Evolutionary conservation across 2,329 filamentous ascomycete genomes (phyloP).

Genomic region (Pestalotiopsis sp.): DNA sequence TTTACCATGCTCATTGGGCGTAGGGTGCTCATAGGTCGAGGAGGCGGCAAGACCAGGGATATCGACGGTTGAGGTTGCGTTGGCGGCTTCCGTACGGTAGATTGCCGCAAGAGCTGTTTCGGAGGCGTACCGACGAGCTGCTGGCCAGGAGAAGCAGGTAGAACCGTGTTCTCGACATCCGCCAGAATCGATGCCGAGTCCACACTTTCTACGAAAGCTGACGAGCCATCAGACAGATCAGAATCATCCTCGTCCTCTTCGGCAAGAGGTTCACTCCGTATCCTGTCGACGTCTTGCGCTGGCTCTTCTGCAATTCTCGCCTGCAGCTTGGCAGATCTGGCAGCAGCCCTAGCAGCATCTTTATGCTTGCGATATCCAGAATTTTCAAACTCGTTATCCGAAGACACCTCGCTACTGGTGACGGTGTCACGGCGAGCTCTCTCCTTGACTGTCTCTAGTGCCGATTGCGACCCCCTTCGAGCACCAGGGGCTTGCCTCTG

Average conservation of each 20-base stretch:
- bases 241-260: slow-evolving; percentile 59
- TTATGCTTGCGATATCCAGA: slow-evolving; percentile 64
- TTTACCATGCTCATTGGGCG: slow-evolving; percentile 67
- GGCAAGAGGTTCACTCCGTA: slow-evolving; percentile 52
- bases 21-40: slow-evolving; percentile 64
- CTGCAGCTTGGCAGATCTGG: slow-evolving; percentile 53
- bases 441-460: slow-evolving; percentile 69
- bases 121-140: slow-evolving; percentile 66
- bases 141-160: slow-evolving; percentile 53
- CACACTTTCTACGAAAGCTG: slow-evolving; percentile 63
- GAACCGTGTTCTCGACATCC: slow-evolving; percentile 58
- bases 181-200: slow-evolving; percentile 73
- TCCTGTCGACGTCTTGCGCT: slow-evolving; percentile 40
- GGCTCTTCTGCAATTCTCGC: slow-evolving; percentile 53
- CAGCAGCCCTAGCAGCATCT: slow-evolving; percentile 59
- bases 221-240: slow-evolving; percentile 62
- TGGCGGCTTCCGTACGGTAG: slow-evolving; percentile 63
- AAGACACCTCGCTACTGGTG: slow-evolving; percentile 81
- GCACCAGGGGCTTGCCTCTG: slow-evolving; percentile 44
- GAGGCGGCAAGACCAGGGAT: slow-evolving; percentile 68
- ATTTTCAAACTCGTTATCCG: slow-evolving; percentile 75
- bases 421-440: slow-evolving; percentile 72
- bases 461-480: slow-evolving; percentile 70
- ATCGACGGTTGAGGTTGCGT: slow-evolving; percentile 56
- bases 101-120: slow-evolving; percentile 58